Base-by-base conservation (phyloP, 768 basidiomycete species). In the Tricholoma flavovirens region DNA sequence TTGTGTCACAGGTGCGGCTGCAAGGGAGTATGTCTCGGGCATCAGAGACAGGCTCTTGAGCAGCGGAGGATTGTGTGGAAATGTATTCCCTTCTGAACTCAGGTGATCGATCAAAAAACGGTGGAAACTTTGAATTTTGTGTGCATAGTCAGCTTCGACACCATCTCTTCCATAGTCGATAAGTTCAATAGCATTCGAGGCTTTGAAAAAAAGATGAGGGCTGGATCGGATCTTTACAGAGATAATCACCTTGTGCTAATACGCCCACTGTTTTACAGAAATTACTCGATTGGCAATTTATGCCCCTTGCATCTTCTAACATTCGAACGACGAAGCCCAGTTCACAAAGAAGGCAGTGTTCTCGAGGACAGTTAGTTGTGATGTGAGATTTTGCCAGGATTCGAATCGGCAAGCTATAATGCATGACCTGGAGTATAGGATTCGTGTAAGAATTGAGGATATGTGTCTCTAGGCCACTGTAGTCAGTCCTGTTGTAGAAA, bases 361-460 rank as follows among this genome's bases (percentile, higher is more conserved):
- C 96, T 60, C 87, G 80, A 29, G 82, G 81, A 69, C 97, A 98
- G 51, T 88, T 83, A 2, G 87, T 90, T 0, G 88, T 88, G 59
- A 94, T 94, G 67, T 99, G 96, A 0, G 90, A 89, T 69, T 91
- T 97, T 11, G 95, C 93, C 38, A 96, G 73, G 22, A 72, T 76
- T 35, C 96, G 80, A 33, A 99, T 82, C 1, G 95, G 90, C 12
- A 72, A 62, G 19, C 78, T 81, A 70, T 93, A 95, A 67, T 97
- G 90, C 72, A 98, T 82, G n/a, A 88, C 83, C 69, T 99, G 95
- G 1, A 96, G 71, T 29, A 97, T 69, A 1, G 90, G 75, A 66
- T 99, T 99, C 14, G 95, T 96, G 72, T 98, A 99, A 5, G 94
- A 99, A 69, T 98, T 96, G 43, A 93, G 77, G 56, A 99, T 98